A percentile compares a stretch with the other conserved stretches of the same genome.
These are phyloP conservation scores for Pleurotus ostreatus DNA, from an alignment of 768 basidiomycete species.

Conservation along the genomic window DNA sequence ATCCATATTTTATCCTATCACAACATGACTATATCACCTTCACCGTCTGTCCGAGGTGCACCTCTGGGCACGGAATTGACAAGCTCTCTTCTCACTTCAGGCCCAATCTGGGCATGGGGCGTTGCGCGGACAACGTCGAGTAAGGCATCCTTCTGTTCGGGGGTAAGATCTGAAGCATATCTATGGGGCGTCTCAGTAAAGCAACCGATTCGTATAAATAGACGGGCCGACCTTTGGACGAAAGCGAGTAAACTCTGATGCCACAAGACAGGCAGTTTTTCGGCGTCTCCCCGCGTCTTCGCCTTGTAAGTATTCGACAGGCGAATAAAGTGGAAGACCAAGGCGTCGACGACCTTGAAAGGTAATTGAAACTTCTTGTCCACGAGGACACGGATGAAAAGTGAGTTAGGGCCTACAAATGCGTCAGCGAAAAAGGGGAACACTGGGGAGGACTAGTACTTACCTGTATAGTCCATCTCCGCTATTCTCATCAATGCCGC, in stretches of 20 bases:
- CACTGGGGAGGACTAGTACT: not conserved
- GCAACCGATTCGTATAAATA: constrained; percentile 1
- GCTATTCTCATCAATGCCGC: constrained; percentile 92
- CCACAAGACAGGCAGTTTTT: constrained; percentile 95
- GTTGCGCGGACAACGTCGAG: constrained; percentile 86
- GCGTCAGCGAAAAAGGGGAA: not conserved
- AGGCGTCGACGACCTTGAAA: constrained; percentile 94
- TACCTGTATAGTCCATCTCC: constrained; percentile 94
- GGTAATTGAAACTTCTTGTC: constrained; percentile 99
- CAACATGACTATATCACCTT: constrained; percentile 65
- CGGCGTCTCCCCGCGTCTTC: constrained; percentile 61
- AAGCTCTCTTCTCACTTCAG: constrained; percentile 88
- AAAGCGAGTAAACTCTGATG: constrained; percentile 96
- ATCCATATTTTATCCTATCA: constrained; percentile 20
- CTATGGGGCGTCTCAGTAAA: constrained; percentile 32
- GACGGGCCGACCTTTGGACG: constrained; percentile 65
- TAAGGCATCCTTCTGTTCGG: constrained; percentile 97
- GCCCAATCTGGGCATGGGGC: constrained; percentile 82
- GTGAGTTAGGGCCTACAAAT: constrained; percentile 75
- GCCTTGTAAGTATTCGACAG: constrained; percentile 89
- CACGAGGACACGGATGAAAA: constrained; percentile 93
- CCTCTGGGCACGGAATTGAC: constrained; percentile 85
- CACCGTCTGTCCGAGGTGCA: constrained; percentile 63
- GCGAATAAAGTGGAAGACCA: constrained; percentile 98
- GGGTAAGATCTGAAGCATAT: constrained; percentile 90